These are phyloP conservation scores for Psilocybe cyanescens DNA, from an alignment of 768 basidiomycete genomes.

Conservation along the genomic window DNA sequence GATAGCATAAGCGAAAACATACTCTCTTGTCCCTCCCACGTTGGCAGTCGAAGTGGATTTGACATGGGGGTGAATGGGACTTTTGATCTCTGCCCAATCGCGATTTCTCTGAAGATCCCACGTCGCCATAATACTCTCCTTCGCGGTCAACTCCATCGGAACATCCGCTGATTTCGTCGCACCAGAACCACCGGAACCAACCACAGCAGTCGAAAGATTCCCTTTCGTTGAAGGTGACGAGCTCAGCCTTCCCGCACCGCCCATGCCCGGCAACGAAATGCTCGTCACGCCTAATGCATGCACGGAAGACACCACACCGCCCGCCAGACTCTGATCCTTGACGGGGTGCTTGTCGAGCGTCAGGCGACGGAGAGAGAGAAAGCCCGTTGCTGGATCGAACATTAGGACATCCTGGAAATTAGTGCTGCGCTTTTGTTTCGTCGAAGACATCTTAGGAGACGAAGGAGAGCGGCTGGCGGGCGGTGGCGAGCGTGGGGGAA, in stretches of 20 bases:
- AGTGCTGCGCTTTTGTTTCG: slow-evolving; percentile 25
- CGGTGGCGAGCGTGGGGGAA: slow-evolving; percentile 9
- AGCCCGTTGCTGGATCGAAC: slow-evolving; percentile 63
- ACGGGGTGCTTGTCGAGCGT: slow-evolving; percentile 40
- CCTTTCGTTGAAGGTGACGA: slow-evolving; percentile 30
- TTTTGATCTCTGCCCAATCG: slow-evolving; percentile 59
- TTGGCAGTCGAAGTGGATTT: slow-evolving; percentile 1
- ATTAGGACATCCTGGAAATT: slow-evolving; percentile 71
- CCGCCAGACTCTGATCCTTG: slow-evolving; percentile 27
- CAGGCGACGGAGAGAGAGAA: slow-evolving; percentile 59
- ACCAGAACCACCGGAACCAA: background rate
- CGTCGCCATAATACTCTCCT: slow-evolving; percentile 54
- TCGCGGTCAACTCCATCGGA: slow-evolving; percentile 38
- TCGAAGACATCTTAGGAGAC: slow-evolving; percentile 14
- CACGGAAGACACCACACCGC: slow-evolving; percentile 32
- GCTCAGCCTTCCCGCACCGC: slow-evolving; percentile 33
- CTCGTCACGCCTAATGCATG: slow-evolving; percentile 47
- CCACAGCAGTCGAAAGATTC: background rate
- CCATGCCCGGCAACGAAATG: slow-evolving; percentile 61
- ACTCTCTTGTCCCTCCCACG: slow-evolving; percentile 20
- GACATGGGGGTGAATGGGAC: slow-evolving; percentile 16
- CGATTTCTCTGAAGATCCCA: slow-evolving; percentile 62
- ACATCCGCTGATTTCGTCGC: slow-evolving; percentile 18
- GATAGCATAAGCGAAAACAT: slow-evolving; percentile 14
- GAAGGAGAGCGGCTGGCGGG: slow-evolving; percentile 21